Evolutionary conservation across 176 grass and related monocot genomes (phyloP), one percentile per base, ranked within the genome.

Genomic region (Themeda triandra): DNA sequence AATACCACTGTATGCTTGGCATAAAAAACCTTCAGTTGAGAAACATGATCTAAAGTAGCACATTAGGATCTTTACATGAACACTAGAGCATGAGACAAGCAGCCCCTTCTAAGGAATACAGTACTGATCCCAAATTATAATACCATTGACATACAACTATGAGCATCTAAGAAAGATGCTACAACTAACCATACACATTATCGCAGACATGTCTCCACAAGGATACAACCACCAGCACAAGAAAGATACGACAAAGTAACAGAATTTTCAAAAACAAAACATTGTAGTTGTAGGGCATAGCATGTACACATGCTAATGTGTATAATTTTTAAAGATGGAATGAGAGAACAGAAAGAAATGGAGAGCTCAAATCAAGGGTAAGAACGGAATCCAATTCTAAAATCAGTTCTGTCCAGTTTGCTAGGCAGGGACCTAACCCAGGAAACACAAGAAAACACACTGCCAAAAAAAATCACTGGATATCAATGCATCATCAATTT

Each of bases 141-240:
- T 35, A 77, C 27, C 29, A 46, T 10, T 46, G 27, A 48, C 5
- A 73, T 18, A 18, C 68, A 71, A n/a, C 37, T 41, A 69, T 35
- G 32, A 23, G 32, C 32, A 69, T 59, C 54, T 19, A 69, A 37
- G 32, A 71, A 25, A 42, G 24, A 73, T 46, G 4, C 24, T 71
- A 71, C 18, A 56, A n/a, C 53, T 23, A 56, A 23, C 67, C 32
- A 69, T 21, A 13, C 2, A 11, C 36, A 12, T 70, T 21, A 11
- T 11, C 5, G 40, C 33, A n/a, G n/a, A 30, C 29, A 83, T 51
- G 63, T 31, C n/a, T 36, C 48, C 41, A 69, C 7, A 77, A 70
- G 69, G 37, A 76, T 62, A 17, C 17, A 86, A 53, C 58, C 42
- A 74, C 27, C 5, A 74, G 60, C 24, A 73, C n/a, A 71, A 71